Base-by-base conservation (phyloP, 106 monocot genomes). In the Dendrobium nobile region DNA sequence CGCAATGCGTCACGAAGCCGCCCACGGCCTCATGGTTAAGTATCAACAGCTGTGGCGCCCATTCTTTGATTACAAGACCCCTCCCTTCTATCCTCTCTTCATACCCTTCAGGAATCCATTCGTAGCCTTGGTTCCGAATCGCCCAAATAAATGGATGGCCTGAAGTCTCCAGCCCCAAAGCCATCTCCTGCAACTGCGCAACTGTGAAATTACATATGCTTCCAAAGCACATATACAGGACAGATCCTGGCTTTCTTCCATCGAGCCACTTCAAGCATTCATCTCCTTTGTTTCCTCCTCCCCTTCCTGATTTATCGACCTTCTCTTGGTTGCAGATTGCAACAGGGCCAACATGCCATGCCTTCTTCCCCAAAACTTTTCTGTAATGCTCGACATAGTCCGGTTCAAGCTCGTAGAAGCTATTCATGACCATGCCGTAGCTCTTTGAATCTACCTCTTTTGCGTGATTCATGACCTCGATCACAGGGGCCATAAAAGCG, bases 141-240 rank as follows among this genome's bases (percentile, higher is more conserved):
- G 72, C 80, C 82, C 77, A 79, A 7, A 86, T 61, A 61, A 82
- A 86, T 15, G 82, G 82, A 43, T 59, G 79, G 1, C 72, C 70
- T 2, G 82, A 51, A 9, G 37, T 37, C 37, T 37, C 37, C 37
- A 85, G 85, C 26, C 85, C 81, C 55, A 43, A 0, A 17, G 68
- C 84, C 13, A 84, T 41, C 79, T 84, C 79, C 19, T 8, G 7
- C 7, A 79, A 73, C 45, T 72, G 79, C 13, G 10, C 42, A 5
- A 10, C 17, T 0, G 56, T 26, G 31, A 43, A 4, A 6, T 42
- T 5, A 44, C 2, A 55, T 17, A 78, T 4, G 54, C 70, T 83
- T 4, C 83, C 83, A 40, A 83, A 70, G n/a, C 83, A 65, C 33
- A 83, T 68, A 51, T 83, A 83, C 5, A 78, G 3, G 13, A 84